phyloP scores from a whole-genome alignment of 768 basidiomycete species.

The Kondoa malvinella region DNA sequence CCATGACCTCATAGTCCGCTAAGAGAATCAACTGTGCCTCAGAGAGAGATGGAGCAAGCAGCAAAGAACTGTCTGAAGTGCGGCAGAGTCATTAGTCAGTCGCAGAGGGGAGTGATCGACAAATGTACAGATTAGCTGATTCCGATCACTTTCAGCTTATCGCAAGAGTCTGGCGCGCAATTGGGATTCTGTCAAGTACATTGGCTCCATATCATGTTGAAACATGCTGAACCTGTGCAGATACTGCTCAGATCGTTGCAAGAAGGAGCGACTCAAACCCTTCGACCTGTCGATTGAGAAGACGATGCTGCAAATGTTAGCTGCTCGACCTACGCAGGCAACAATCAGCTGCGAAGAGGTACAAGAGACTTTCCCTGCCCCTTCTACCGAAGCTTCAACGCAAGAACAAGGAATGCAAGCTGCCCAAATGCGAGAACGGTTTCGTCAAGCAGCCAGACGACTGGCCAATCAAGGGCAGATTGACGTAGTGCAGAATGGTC shows the following conservation, averaged over 20 bases:
- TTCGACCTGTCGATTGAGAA: not conserved
- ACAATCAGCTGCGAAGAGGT: not conserved
- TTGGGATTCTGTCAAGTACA: no score
- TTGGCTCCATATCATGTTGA: no score
- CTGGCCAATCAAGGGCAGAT: not conserved
- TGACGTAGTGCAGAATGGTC: not conserved
- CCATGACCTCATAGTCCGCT: no score
- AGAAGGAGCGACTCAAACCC: not conserved
- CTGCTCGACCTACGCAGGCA: not conserved
- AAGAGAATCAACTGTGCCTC: no score
- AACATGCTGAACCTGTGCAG: no score
- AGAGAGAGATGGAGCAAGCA: no score
- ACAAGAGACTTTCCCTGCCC: conserved; percentile 8
- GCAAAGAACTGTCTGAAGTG: no score
- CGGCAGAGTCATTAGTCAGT: no score
- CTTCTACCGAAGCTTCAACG: not conserved
- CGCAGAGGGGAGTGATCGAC: no score
- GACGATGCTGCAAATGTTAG: not conserved
- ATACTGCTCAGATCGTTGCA: not conserved
- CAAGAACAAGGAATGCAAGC: not conserved
- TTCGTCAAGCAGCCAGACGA: not conserved
- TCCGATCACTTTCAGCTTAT: no score
- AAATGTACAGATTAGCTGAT: no score
- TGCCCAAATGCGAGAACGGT: not conserved
- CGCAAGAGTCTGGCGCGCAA: no score